Base-by-base conservation (phyloP, 2,329 filamentous ascomycete species). In the Xylaria sp. region DNA sequence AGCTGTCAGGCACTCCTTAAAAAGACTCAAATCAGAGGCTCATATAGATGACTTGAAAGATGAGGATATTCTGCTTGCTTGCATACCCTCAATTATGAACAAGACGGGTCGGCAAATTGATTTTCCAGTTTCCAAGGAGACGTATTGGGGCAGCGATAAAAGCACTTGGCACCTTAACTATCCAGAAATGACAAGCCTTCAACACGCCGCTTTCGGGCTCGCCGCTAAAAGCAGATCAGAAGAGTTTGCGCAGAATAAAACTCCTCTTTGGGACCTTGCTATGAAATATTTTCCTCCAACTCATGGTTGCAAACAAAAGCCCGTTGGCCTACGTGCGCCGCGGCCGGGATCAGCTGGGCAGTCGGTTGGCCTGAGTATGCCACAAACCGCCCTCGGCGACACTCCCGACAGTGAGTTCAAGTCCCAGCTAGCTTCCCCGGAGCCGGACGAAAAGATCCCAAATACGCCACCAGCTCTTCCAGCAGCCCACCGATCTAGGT, bases 141-240 rank as follows among this genome's bases (percentile, higher is more conserved):
- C 79, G 0, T 89, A 84, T 69, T 89, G 87, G 87, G 80, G 83
- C 49, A 75, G 77, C 46, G 82, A 88, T 67, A 78, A 77, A 58
- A 77, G 72, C 19, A 87, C 84, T 0, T 87, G 86, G 81, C 87
- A 89, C 66, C 77, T 87, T 3, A 73, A 84, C 53, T 89, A 89
- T 67, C 87, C 87, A 0, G 83, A 87, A 65, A 88, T 89, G 85
- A 87, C 83, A 0, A 81, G 85, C 59, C 77, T 85, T 6, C 86
- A 89, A 64, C 82, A 83, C 59, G 80, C 83, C 35, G 83, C 82
- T 1, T 88, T 87, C 72, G 75, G 78, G 17, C 72, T 79, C n/a
- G 84, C 83, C 15, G 85, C 86, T 1, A 69, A 76, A 33, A 75
- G 76, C 0, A 78, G 83, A 35, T 78, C 78, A 0, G 86, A 89